These are phyloP conservation scores for Zymoseptoria tritici DNA, from an alignment of 2,329 filamentous ascomycete species.

Conservation along the genomic window DNA sequence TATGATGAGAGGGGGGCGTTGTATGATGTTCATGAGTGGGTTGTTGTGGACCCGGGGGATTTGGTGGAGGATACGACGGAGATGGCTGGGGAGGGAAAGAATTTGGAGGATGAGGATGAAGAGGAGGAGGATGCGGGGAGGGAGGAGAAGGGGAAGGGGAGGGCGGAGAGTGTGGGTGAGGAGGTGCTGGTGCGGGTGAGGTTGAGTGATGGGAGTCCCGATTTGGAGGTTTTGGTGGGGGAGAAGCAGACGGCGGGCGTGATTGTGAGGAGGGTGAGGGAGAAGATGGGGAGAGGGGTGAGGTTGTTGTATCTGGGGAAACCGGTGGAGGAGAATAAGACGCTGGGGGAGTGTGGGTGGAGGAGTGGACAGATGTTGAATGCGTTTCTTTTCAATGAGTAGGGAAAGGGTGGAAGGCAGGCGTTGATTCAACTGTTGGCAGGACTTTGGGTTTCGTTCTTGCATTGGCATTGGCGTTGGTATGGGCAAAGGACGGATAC, in stretches of 20 bases:
- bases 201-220: conserved; percentile 33
- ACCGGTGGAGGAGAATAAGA: conserved; percentile 61
- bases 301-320: conserved; percentile 75
- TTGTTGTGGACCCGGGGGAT: conserved; percentile 38
- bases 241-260: conserved; percentile 52
- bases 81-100: conserved; percentile 19
- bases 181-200: conserved; percentile 30
- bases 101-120: conserved; percentile 17
- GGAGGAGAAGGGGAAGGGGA: conserved; percentile 29
- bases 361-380: conserved; percentile 67
- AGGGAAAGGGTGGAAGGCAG: no score
- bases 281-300: conserved; percentile 54
- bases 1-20: conserved; percentile 38
- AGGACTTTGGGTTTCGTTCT: background rate
- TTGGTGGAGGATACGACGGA: conserved; percentile 29
- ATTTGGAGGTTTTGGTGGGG: conserved; percentile 31
- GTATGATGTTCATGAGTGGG: conserved; percentile 41
- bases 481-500: no score
- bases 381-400: conserved; percentile 53
- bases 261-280: conserved; percentile 55
- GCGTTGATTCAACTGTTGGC: no score
- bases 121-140: conserved; percentile 3
- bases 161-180: conserved; percentile 27
- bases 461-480: background rate
- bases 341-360: conserved; percentile 67